Conservation (phyloP, 2,329 filamentous ascomycete species). For the Pseudogymnoascus sp. region DNA sequence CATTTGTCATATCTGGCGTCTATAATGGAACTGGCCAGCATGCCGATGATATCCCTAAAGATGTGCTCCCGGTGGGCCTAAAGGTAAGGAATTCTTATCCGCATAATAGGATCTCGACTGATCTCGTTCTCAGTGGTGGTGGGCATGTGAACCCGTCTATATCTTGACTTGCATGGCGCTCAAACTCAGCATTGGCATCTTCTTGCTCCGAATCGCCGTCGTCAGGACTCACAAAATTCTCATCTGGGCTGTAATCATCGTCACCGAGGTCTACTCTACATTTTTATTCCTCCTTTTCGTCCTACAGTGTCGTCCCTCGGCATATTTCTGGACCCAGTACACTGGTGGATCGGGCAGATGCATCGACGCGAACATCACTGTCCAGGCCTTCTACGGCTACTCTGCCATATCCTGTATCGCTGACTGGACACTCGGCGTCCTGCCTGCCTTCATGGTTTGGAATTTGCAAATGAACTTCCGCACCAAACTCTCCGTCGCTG, state of each 20-base stretch:
- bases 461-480: slow-evolving; percentile 39
- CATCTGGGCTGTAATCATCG: slow-evolving; percentile 31
- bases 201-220: slow-evolving; percentile 35
- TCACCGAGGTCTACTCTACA: slow-evolving; percentile 31
- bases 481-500: slow-evolving; percentile 38
- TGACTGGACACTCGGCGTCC: slow-evolving; percentile 41
- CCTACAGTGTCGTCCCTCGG: slow-evolving; percentile 41
- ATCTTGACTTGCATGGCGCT: slow-evolving; percentile 33
- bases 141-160: slow-evolving; percentile 31
- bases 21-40: slow-evolving; percentile 26
- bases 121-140: slow-evolving; percentile 20
- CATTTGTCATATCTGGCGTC: slow-evolving; percentile 22
- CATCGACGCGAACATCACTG: slow-evolving; percentile 33
- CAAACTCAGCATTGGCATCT: slow-evolving; percentile 35
- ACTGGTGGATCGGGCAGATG: slow-evolving; percentile 34
- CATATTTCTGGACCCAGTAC: slow-evolving; percentile 40
- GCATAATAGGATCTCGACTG: not conserved
- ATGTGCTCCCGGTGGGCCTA: slow-evolving; percentile 23
- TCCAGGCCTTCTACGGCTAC: slow-evolving; percentile 37
- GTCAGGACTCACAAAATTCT: slow-evolving; percentile 29
- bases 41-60: slow-evolving; percentile 16
- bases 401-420: slow-evolving; percentile 37
- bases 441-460: slow-evolving; percentile 45
- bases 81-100: slow-evolving; percentile 18
- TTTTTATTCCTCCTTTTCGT: slow-evolving; percentile 39